phyloP scores from a whole-genome alignment of 176 grass and related monocot genomes.

The Oryza coarctata region DNA sequence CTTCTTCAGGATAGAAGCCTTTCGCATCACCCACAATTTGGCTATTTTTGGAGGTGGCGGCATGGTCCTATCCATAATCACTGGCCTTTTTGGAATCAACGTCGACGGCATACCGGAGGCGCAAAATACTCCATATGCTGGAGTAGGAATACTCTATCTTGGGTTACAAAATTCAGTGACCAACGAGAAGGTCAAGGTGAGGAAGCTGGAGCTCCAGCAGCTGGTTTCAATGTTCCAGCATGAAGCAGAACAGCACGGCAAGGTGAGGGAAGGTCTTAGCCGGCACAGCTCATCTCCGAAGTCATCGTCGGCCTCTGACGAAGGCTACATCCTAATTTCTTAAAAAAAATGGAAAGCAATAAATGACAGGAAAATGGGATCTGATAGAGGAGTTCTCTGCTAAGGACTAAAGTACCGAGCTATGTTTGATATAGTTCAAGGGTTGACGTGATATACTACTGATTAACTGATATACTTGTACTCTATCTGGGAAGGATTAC shows the following conservation, averaged over 20 bases:
- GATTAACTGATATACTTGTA: not conserved
- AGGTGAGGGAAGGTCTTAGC: slow-evolving; percentile 75
- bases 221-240: slow-evolving; percentile 89
- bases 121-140: slow-evolving; percentile 79
- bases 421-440: not conserved
- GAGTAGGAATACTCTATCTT: slow-evolving; percentile 74
- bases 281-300: slow-evolving; percentile 24
- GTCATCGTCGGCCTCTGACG: slow-evolving; percentile 36
- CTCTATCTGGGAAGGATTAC: not conserved
- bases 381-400: not conserved
- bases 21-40: slow-evolving; percentile 84
- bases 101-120: slow-evolving; percentile 93
- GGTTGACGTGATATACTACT: not conserved
- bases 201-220: slow-evolving; percentile 87
- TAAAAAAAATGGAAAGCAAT: slow-evolving; percentile 1
- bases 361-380: not conserved
- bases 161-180: slow-evolving; percentile 77
- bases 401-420: not conserved
- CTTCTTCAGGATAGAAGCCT: slow-evolving; percentile 83
- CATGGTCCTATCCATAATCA: slow-evolving; percentile 82
- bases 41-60: slow-evolving; percentile 84
- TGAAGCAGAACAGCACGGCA: slow-evolving; percentile 87
- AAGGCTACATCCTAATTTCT: slow-evolving; percentile 61
- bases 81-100: slow-evolving; percentile 91
- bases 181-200: slow-evolving; percentile 77